Evolutionary conservation across 805 yeast genomes (phyloP), one percentile per base, ranked within the genome.

Genomic region (Ogataea ganodermae): DNA sequence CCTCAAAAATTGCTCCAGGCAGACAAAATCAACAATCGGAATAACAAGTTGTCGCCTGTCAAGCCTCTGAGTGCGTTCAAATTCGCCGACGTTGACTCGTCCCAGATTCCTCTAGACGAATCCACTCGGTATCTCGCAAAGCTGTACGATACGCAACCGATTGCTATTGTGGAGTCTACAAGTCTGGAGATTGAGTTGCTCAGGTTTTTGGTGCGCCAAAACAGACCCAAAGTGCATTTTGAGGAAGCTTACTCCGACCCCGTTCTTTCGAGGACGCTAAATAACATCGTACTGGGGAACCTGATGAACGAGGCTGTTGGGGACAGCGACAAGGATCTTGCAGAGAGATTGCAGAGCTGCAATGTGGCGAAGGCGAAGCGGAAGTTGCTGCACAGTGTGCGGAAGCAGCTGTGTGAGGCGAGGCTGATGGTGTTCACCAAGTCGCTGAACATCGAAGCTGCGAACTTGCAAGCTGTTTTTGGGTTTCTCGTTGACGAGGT

Each of bases 301-400:
- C 50, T 60, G 31, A 45, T 59, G 3, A 21, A 32, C 46, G 58
- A 40, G 32, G 49, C 38, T 0, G 46, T 59, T 8, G 53, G 49
- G 13, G 39, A 49, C 8, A 47, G 48, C 1, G 27, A 50, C 1
- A 43, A 40, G 3, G 42, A 47, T 9, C 35, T 58, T n/a, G 42
- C 46, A 12, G 35, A 53, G 4, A 23, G 36, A 6, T 47, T 53
- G 39, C 50, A 53, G 8, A 41, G 20, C 4, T 18, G 38, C 22
- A 42, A 49, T 18, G 23, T 52, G n/a, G 36, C n/a, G 16, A 35
- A 24, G 17, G n/a, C 54, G 1, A 54, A 57, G 38, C 51, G 48
- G 12, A 48, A 58, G n/a, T 22, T 60, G 3, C 66, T 68, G 46
- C 66, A 65, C 32, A 44, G 45, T 1, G 50, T 62, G 1, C 49